Evolutionary conservation across 179 eudicot species (phyloP).

Genomic region (Nepenthes alata): DNA sequence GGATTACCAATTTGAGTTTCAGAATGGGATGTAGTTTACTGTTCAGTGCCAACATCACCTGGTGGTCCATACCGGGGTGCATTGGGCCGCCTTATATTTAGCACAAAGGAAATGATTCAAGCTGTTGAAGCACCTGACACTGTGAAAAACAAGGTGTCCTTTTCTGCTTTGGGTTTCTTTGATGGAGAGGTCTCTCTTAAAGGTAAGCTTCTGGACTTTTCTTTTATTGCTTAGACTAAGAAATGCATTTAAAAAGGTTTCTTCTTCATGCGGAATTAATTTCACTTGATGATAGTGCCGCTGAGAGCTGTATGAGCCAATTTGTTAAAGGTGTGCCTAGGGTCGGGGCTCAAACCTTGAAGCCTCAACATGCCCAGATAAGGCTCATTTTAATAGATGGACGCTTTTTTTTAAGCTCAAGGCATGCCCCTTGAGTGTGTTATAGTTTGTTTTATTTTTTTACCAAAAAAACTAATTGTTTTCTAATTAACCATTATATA

Average conservation of each 20-base stretch:
- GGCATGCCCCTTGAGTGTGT: too few relatives aligned
- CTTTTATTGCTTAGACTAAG: background rate
- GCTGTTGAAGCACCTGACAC: slow-evolving; percentile 75
- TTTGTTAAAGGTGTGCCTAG: too few relatives aligned
- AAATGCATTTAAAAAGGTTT: background rate
- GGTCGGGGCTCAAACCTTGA: too few relatives aligned
- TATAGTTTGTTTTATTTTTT: too few relatives aligned
- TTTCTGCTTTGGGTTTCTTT: slow-evolving; percentile 70
- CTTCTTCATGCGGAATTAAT: background rate
- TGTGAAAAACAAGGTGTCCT: slow-evolving; percentile 67
- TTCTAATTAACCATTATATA: too few relatives aligned
- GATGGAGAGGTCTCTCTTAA: slow-evolving; percentile 83
- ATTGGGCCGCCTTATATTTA: slow-evolving; percentile 73
- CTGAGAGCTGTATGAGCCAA: too few relatives aligned
- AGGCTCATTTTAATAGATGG: too few relatives aligned
- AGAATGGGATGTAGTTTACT: slow-evolving; percentile 97
- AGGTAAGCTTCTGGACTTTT: slow-evolving; percentile 28
- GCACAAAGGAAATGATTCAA: slow-evolving; percentile 88
- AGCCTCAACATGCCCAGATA: too few relatives aligned
- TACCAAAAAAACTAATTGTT: too few relatives aligned
- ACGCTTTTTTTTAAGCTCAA: too few relatives aligned
- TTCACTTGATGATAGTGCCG: too few relatives aligned
- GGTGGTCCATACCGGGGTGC: slow-evolving; percentile 94
- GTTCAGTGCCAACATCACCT: slow-evolving; percentile 93
- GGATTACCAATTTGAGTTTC: slow-evolving; percentile 7